Conservation (phyloP, 345 rosid species). For the Cardamine occulta region DNA sequence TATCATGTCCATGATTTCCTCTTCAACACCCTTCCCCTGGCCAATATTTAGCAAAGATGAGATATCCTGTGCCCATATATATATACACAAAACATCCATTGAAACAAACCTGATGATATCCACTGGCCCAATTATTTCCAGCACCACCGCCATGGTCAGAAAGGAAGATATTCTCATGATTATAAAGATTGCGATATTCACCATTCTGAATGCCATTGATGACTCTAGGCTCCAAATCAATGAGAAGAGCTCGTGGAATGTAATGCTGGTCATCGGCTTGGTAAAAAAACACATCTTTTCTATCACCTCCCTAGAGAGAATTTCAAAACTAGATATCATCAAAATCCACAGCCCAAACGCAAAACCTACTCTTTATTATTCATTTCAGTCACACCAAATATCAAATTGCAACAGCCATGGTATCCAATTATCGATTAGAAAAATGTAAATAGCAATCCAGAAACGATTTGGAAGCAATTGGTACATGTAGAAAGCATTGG, state of each 20-base stretch:
- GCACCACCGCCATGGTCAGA: conserved; percentile 98
- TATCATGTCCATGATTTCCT: conserved; percentile 98
- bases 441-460: not conserved
- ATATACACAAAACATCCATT: not conserved
- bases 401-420: not conserved
- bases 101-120: conserved; percentile 86
- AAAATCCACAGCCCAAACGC: not conserved
- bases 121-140: conserved; percentile 98
- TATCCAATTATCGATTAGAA: not conserved
- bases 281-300: conserved; percentile 95
- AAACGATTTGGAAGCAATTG: not conserved
- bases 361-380: not conserved
- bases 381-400: not conserved
- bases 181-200: conserved; percentile 87
- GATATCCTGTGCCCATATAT: not conserved
- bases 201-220: conserved; percentile 95
- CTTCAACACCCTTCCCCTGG: conserved; percentile 95
- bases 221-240: conserved; percentile 97
- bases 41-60: conserved; percentile 27
- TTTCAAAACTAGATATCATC: not conserved
- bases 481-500: not conserved
- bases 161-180: conserved; percentile 87
- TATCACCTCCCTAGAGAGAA: conserved; percentile 82
- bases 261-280: conserved; percentile 99
- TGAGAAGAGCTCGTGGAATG: conserved; percentile 87